These are phyloP conservation scores for Flaveria trinervia DNA, from an alignment of 129 eudicot species.

Conservation along the genomic window DNA sequence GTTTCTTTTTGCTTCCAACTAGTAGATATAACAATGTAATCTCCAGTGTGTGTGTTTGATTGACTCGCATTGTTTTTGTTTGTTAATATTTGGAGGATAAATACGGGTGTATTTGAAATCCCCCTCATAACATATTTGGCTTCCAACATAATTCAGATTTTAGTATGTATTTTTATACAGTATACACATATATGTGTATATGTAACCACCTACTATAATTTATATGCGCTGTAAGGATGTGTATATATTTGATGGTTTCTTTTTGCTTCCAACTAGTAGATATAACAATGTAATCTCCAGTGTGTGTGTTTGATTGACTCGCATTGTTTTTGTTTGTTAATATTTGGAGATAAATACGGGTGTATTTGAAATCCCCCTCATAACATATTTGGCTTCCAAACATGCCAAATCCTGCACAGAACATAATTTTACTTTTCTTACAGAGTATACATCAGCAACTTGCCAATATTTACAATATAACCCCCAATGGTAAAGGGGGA, in stretches of 20 bases:
- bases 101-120: conserved; percentile 42
- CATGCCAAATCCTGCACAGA: conserved; percentile 73
- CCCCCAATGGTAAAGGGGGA: conserved; percentile 44
- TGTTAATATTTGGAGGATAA: conserved; percentile 57
- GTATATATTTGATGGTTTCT: not conserved
- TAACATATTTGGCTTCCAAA: conserved; percentile 49
- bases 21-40: conserved; percentile 17
- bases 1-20: not conserved
- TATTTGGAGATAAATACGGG: conserved; percentile 51
- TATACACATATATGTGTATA: not conserved
- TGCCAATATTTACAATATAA: conserved; percentile 48
- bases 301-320: conserved; percentile 26
- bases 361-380: conserved; percentile 39
- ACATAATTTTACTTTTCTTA: conserved; percentile 33
- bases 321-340: conserved; percentile 55
- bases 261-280: not conserved
- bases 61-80: conserved; percentile 52
- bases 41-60: conserved; percentile 17
- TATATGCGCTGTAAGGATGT: conserved; percentile 9
- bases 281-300: conserved; percentile 21
- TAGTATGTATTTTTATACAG: not conserved
- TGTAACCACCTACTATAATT: not conserved
- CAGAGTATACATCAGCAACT: conserved; percentile 58
- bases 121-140: conserved; percentile 47
- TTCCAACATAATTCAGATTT: conserved; percentile 30